These are phyloP conservation scores for Penicillium crystallinum DNA, from an alignment of 495 filamentous ascomycete species.

Conservation along the genomic window DNA sequence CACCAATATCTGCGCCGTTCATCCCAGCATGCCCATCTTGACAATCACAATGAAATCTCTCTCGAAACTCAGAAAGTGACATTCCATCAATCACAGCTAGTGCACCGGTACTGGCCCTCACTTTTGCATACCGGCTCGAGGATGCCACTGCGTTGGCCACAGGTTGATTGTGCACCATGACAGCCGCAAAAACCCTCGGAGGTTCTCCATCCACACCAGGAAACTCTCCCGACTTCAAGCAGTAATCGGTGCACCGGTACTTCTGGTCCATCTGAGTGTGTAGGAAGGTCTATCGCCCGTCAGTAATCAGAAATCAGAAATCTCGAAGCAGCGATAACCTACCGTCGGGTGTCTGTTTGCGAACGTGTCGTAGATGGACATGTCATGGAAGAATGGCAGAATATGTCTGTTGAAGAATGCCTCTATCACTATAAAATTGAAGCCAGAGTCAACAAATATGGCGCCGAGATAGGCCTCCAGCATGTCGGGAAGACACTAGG, in stretches of 20 bases:
- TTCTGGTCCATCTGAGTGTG: constrained; percentile 44
- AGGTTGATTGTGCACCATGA: constrained; percentile 70
- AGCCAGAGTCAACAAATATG: constrained; percentile 85
- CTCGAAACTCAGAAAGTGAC: constrained; percentile 52
- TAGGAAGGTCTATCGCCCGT: constrained; percentile 44
- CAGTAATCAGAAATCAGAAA: neutral
- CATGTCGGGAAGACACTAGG: constrained; percentile 74
- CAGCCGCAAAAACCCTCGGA: constrained; percentile 57
- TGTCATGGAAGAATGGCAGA: constrained; percentile 77
- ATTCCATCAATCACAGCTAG: constrained; percentile 54
- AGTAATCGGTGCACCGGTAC: constrained; percentile 52
- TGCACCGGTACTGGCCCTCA: constrained; percentile 66
- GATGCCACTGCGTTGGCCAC: constrained; percentile 56
- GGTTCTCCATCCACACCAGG: constrained; percentile 40
- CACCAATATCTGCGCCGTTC: neutral
- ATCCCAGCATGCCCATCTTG: neutral
- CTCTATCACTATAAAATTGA: constrained; percentile 67
- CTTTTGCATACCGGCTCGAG: constrained; percentile 66
- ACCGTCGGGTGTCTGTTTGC: constrained; percentile 81
- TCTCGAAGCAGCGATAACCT: constrained; percentile 28
- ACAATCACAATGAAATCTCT: constrained; percentile 61
- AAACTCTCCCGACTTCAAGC: constrained; percentile 48
- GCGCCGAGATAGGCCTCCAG: constrained; percentile 88
- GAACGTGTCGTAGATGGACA: constrained; percentile 81
- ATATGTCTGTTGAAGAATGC: constrained; percentile 71